A percentile compares a stretch with the other conserved stretches of the same genome.
phyloP scores from a whole-genome alignment of 202 grass and related monocot genomes.

The Saccharum hybrid region DNA sequence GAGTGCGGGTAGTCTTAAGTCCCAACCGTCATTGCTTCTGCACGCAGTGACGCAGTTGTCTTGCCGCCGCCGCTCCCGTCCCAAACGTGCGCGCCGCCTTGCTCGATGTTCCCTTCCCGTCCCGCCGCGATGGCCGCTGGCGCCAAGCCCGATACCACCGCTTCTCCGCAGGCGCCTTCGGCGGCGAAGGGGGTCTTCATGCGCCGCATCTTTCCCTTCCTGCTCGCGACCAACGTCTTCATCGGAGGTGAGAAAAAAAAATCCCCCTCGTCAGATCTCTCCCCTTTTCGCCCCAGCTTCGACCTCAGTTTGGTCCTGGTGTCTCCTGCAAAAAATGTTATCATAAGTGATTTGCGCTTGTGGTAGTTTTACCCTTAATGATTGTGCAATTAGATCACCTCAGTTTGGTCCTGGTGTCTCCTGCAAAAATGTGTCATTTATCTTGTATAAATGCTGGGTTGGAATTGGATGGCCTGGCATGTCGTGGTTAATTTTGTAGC shows the following conservation, averaged over 20 bases:
- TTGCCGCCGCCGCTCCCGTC: neutral
- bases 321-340: neutral
- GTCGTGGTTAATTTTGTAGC: neutral
- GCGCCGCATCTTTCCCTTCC: constrained; percentile 64
- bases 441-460: neutral
- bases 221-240: constrained; percentile 71
- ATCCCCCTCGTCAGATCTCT: neutral
- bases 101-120: neutral
- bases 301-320: constrained; percentile 15
- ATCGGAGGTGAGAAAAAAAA: constrained; percentile 59
- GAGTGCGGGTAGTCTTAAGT: too few species aligned
- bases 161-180: constrained; percentile 25
- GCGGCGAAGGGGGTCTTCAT: constrained; percentile 57
- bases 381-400: constrained; percentile 3
- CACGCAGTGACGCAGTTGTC: too few species aligned
- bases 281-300: neutral
- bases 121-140: constrained; percentile 42
- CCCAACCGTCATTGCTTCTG: too few species aligned
- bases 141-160: neutral
- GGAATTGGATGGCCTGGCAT: neutral
- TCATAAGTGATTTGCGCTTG: neutral
- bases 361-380: neutral
- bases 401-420: constrained; percentile 11
- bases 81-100: neutral
- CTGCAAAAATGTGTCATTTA: neutral